Evolutionary conservation across 2,329 filamentous ascomycete species (phyloP).

Genomic region (Aspergillus sp.): DNA sequence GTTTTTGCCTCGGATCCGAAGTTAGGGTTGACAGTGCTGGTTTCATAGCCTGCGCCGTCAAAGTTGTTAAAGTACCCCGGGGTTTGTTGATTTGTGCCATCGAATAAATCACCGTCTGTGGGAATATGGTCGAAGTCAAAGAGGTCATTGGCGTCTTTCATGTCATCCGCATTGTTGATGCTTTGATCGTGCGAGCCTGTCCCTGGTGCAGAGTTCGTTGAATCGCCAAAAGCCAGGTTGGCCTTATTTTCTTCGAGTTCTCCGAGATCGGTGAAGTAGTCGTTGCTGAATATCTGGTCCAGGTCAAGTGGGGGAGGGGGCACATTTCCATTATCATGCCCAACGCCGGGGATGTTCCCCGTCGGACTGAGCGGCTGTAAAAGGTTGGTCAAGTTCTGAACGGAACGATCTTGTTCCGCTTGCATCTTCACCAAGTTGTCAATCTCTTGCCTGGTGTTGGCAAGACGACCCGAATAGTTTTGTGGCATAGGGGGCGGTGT

Average conservation of each 20-base stretch:
- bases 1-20: slow-evolving; percentile 4
- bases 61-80: slow-evolving; percentile 31
- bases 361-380: slow-evolving; percentile 77
- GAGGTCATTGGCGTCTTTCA: slow-evolving; percentile 35
- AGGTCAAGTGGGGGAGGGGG: slow-evolving; percentile 48
- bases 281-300: slow-evolving; percentile 54
- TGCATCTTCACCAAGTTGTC: slow-evolving; percentile 75
- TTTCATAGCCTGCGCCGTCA: slow-evolving; percentile 20
- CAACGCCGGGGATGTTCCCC: slow-evolving; percentile 69
- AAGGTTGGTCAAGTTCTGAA: slow-evolving; percentile 68
- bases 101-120: slow-evolving; percentile 28
- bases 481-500: slow-evolving; percentile 51
- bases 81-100: slow-evolving; percentile 17
- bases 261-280: slow-evolving; percentile 48
- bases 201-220: slow-evolving; percentile 11
- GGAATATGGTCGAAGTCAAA: slow-evolving; percentile 39
- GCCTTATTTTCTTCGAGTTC: slow-evolving; percentile 27
- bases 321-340: slow-evolving; percentile 35
- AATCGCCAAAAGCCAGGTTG: slow-evolving; percentile 18
- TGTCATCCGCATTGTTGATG: slow-evolving; percentile 30
- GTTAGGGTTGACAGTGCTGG: slow-evolving; percentile 8
- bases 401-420: slow-evolving; percentile 69
- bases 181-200: slow-evolving; percentile 17
- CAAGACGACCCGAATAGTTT: slow-evolving; percentile 46
- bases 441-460: slow-evolving; percentile 67